These are phyloP conservation scores for Hypomontagnella monticulosa DNA, from an alignment of 495 filamentous ascomycete species.

Conservation along the genomic window DNA sequence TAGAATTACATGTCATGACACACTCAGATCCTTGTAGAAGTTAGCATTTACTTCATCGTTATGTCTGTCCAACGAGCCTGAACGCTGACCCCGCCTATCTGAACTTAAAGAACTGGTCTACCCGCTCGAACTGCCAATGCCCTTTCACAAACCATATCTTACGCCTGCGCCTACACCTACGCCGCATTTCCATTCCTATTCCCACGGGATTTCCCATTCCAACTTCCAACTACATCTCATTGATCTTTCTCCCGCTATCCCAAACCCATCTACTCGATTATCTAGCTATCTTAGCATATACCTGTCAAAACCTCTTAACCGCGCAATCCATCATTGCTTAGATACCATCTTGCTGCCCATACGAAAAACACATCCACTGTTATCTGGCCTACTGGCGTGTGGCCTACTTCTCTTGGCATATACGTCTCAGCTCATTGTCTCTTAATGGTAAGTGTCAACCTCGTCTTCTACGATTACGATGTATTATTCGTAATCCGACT, in stretches of 20 bases:
- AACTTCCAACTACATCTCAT: conserved; percentile 31
- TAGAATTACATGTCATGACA: background rate
- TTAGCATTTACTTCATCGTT: conserved; percentile 2
- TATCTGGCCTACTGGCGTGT: conserved; percentile 22
- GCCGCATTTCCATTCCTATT: conserved; percentile 23
- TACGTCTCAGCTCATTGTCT: conserved; percentile 21
- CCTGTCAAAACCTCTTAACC: background rate
- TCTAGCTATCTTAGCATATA: conserved; percentile 13
- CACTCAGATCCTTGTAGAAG: conserved; percentile 6
- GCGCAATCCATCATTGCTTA: conserved; percentile 1
- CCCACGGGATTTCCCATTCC: conserved; percentile 28
- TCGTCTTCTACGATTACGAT: conserved; percentile 2
- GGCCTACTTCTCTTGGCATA: conserved; percentile 10
- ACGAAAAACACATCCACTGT: conserved; percentile 7
- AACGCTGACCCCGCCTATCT: conserved; percentile 31
- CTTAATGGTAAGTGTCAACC: conserved; percentile 39
- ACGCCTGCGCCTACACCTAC: background rate
- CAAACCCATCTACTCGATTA: conserved; percentile 7
- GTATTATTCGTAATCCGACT: background rate
- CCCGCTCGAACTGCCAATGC: conserved; percentile 15
- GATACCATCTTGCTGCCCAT: background rate
- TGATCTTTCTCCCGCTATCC: conserved; percentile 8
- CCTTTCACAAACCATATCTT: conserved; percentile 31
- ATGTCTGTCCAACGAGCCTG: background rate
- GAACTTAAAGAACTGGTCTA: conserved; percentile 33